These are phyloP conservation scores for Tolypocladium sp. DNA, from an alignment of 2,329 filamentous ascomycete genomes.

Conservation along the genomic window DNA sequence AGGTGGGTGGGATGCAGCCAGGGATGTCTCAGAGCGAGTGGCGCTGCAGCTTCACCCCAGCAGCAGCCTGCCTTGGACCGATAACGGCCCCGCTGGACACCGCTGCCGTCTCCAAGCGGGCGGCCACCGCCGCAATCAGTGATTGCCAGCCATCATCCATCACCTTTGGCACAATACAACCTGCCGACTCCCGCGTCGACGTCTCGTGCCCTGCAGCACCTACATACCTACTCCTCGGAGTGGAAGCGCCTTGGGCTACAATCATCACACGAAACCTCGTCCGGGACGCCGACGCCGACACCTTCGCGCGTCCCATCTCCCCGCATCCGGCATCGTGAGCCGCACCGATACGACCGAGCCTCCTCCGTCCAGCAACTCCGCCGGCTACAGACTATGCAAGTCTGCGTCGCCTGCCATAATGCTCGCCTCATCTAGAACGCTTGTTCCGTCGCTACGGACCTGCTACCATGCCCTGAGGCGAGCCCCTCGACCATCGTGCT, in stretches of 20 bases:
- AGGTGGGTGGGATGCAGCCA: not conserved
- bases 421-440: constrained; percentile 25
- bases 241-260: not conserved
- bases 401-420: constrained; percentile 6
- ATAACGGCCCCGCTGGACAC: not conserved
- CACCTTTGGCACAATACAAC: not conserved
- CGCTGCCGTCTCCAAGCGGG: not conserved
- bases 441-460: constrained; percentile 16
- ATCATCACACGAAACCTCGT: not conserved
- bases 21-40: not conserved
- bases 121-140: not conserved
- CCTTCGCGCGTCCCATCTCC: not conserved
- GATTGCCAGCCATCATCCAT: not conserved
- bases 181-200: not conserved
- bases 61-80: not conserved
- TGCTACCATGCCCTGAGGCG: not conserved
- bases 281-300: not conserved
- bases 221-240: not conserved
- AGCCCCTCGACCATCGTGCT: not conserved
- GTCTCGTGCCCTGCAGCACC: not conserved
- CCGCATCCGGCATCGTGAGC: not conserved
- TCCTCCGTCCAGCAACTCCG: not conserved
- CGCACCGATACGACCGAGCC: not conserved
- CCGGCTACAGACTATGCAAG: not conserved
- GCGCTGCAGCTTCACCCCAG: not conserved